Evolutionary conservation across 495 filamentous ascomycete species (phyloP).

Genomic region (Astrocystis sublimbata): DNA sequence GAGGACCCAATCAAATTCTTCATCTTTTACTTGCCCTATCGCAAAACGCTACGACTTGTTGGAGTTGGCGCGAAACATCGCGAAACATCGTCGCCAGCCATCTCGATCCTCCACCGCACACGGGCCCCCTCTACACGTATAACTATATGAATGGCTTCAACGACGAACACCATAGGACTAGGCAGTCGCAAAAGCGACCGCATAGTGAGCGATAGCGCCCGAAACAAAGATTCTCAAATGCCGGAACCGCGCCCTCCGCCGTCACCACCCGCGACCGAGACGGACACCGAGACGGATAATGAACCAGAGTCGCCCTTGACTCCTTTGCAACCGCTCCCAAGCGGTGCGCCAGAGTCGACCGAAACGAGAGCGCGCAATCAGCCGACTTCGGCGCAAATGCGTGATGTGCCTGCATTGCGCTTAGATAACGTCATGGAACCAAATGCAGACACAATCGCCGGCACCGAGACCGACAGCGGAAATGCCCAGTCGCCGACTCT

Average conservation of each 20-base stretch:
- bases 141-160: slow-evolving; percentile 8
- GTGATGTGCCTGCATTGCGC: background rate
- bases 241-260: slow-evolving; percentile 16
- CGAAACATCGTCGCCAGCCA: background rate
- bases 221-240: slow-evolving; percentile 11
- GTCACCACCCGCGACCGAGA: slow-evolving; percentile 16
- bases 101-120: background rate
- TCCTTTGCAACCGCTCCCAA: background rate
- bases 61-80: background rate
- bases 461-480: background rate
- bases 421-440: slow-evolving; percentile 5
- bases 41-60: background rate
- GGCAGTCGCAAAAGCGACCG: background rate
- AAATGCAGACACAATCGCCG: background rate
- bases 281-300: slow-evolving; percentile 14
- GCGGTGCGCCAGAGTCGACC: background rate
- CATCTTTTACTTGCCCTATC: background rate
- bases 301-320: slow-evolving; percentile 5
- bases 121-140: background rate
- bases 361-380: background rate
- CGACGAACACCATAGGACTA: background rate
- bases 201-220: background rate
- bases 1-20: background rate
- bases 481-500: background rate
- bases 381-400: background rate